Evolutionary conservation across 2,329 filamentous ascomycete species (phyloP).

Genomic region (Helicocarpus griseus): DNA sequence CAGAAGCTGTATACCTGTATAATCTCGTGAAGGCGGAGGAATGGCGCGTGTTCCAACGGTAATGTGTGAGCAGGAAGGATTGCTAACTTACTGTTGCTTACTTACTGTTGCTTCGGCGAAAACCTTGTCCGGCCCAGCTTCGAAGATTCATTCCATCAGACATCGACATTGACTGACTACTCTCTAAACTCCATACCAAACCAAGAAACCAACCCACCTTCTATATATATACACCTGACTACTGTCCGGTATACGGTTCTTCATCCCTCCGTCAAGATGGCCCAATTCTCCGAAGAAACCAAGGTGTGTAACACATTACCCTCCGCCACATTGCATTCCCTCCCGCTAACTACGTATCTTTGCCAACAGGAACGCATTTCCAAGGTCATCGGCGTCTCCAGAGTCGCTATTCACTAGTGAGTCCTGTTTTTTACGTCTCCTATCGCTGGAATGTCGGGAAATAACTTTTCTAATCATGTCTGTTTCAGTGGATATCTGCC

Average conservation of each 20-base stretch:
- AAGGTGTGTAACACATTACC: slow-evolving; percentile 53
- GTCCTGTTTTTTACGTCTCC: slow-evolving; percentile 22
- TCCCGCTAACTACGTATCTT: background rate
- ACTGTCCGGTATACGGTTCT: background rate
- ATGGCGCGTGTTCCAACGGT: no score
- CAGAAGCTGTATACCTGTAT: background rate
- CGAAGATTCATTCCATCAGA: background rate
- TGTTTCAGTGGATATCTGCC: slow-evolving; percentile 76
- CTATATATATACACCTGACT: background rate
- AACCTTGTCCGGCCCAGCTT: background rate
- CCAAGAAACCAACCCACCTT: background rate
- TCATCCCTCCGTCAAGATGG: slow-evolving; percentile 26
- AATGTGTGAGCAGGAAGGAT: no score
- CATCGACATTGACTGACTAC: background rate
- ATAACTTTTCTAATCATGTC: slow-evolving; percentile 12
- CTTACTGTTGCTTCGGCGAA: background rate
- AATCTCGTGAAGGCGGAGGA: no score
- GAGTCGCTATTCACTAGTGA: slow-evolving; percentile 93
- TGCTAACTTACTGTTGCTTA: no score
- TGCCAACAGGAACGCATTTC: slow-evolving; percentile 78
- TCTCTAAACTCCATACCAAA: background rate
- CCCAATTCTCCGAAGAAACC: slow-evolving; percentile 84
- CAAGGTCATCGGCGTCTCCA: slow-evolving; percentile 88
- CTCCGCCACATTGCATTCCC: background rate
- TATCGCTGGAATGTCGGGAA: slow-evolving; percentile 25